Conservation (phyloP, 208 protist genomes). For the Leptomonas pyrrhocoris region DNA sequence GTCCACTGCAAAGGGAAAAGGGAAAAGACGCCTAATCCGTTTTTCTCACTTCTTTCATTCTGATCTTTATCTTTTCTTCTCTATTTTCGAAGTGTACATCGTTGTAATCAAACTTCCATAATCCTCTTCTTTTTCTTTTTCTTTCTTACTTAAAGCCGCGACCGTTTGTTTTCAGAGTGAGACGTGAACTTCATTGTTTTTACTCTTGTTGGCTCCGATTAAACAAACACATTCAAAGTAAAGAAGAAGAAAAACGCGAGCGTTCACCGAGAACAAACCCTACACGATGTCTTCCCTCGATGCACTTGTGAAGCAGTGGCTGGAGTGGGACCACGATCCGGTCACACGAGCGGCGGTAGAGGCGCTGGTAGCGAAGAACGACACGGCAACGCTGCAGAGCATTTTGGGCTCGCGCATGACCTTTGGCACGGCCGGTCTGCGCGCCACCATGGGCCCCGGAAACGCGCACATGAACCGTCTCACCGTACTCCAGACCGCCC, state of each 20-base stretch:
- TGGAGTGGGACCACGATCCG: conserved; percentile 71
- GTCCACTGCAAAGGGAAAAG: no score
- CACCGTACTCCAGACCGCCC: conserved; percentile 95
- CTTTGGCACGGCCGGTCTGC: conserved; percentile 96
- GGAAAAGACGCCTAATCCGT: neutral
- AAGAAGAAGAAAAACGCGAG: neutral
- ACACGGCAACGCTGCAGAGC: conserved; percentile 50
- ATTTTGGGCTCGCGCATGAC: conserved; percentile 86
- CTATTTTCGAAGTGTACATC: no score
- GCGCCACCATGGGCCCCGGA: conserved; percentile 93
- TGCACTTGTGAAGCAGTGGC: conserved; percentile 60
- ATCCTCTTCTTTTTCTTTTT: no score
- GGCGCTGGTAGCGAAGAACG: conserved; percentile 33
- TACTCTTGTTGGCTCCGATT: no score
- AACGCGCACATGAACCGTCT: conserved; percentile 96
- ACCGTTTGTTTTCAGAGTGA: neutral
- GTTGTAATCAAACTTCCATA: no score
- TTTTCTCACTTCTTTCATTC: no score
- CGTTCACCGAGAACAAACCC: neutral
- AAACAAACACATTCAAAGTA: no score
- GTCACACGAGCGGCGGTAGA: conserved; percentile 55
- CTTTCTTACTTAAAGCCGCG: neutral
- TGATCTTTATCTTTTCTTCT: no score
- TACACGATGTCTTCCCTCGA: conserved; percentile 32
- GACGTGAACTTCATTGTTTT: neutral